A percentile compares a stretch with the other conserved stretches of the same genome.
Conservation (phyloP, 2,329 filamentous ascomycete genomes). For the Rhynchosporium graminicola region DNA sequence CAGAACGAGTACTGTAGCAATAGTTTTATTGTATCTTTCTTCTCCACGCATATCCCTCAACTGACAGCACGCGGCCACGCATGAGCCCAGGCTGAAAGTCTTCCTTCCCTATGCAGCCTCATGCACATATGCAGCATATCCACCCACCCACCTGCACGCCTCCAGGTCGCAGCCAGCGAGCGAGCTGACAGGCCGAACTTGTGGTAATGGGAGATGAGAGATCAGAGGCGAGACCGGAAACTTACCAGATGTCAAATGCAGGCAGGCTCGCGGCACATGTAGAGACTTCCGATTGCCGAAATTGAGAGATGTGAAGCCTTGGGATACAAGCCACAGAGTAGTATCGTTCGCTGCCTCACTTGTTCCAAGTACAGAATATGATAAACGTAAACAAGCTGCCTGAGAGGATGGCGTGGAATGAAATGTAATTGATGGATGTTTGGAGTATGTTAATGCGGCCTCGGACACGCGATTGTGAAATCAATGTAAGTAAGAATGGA, state of each 20-base stretch:
- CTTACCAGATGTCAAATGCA: not conserved
- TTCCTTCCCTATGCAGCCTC: not conserved
- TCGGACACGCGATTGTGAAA: not conserved
- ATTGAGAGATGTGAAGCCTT: not conserved
- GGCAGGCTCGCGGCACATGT: slow-evolving; percentile 6
- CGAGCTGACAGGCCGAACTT: no score
- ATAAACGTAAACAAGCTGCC: not conserved
- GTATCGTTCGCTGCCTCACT: not conserved
- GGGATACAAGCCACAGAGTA: slow-evolving; percentile 7
- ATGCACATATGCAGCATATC: not conserved
- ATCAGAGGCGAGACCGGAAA: no score
- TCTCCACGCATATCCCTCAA: not conserved
- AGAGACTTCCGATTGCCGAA: not conserved
- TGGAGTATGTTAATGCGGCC: not conserved
- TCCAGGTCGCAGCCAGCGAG: no score
- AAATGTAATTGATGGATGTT: slow-evolving; percentile 7
- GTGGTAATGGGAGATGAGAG: no score
- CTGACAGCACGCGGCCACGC: not conserved
- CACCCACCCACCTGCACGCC: not conserved
- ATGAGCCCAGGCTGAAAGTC: not conserved
- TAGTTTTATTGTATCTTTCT: not conserved
- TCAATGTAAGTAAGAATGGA: not conserved
- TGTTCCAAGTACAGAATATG: not conserved
- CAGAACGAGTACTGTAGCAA: not conserved
- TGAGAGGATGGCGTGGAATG: slow-evolving; percentile 1